phyloP scores from a whole-genome alignment of 2,329 filamentous ascomycete species.

The Aquanectria penicillioides region DNA sequence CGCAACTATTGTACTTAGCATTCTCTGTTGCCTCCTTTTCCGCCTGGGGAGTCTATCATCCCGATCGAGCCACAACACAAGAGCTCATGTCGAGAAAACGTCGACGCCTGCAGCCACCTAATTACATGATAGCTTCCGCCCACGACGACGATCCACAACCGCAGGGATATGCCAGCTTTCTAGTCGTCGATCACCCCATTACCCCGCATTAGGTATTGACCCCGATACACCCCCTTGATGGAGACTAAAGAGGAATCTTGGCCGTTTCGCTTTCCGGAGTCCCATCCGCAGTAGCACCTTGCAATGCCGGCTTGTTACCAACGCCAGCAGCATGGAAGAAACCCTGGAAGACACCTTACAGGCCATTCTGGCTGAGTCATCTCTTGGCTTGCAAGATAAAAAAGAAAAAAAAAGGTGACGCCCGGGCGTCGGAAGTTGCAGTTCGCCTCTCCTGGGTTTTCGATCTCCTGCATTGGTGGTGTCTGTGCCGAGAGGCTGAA shows the following conservation, averaged over 20 bases:
- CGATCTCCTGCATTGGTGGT: too few species aligned
- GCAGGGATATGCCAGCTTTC: not conserved
- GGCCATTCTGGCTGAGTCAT: too few species aligned
- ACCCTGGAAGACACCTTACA: too few species aligned
- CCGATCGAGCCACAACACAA: too few species aligned
- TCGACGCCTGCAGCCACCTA: not conserved
- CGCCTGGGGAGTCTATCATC: too few species aligned
- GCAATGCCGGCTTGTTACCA: conserved; percentile 2
- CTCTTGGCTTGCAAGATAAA: too few species aligned
- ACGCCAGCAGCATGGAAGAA: too few species aligned
- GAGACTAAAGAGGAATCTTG: not conserved
- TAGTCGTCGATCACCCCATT: not conserved
- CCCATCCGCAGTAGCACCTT: not conserved
- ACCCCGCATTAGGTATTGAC: not conserved
- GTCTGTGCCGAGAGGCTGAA: too few species aligned
- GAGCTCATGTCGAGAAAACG: not conserved
- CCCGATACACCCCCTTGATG: not conserved
- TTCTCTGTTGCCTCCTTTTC: too few species aligned
- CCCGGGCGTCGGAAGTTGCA: too few species aligned
- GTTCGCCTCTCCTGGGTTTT: too few species aligned
- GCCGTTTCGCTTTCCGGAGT: not conserved
- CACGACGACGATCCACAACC: not conserved
- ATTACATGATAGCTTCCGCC: not conserved
- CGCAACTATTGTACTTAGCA: not conserved
- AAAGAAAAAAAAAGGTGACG: too few species aligned